Evolutionary conservation across 2,329 filamentous ascomycete species (phyloP).

Genomic region (Penicillium aurantiogriseum): DNA sequence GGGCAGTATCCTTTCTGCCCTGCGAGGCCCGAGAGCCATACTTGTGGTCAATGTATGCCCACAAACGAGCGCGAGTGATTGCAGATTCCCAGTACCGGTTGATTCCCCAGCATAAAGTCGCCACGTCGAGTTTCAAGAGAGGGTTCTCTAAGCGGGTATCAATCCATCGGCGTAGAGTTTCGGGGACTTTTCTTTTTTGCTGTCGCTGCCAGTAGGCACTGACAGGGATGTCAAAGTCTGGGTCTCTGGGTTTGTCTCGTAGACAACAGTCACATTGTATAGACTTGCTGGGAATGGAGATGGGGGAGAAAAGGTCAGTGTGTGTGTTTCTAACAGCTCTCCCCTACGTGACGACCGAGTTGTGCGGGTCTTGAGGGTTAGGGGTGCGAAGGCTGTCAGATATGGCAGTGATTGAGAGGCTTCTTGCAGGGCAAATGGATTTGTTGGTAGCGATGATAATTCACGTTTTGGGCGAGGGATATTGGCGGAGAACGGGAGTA

Average conservation of each 20-base stretch:
- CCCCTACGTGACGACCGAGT: slow-evolving; percentile 22
- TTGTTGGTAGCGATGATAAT: slow-evolving; percentile 54
- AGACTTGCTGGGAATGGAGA: slow-evolving; percentile 35
- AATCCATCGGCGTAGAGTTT: slow-evolving; percentile 36
- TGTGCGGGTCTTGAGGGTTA: slow-evolving; percentile 52
- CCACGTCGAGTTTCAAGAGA: slow-evolving; percentile 38
- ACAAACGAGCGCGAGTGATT: slow-evolving; percentile 39
- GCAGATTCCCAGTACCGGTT: slow-evolving; percentile 44
- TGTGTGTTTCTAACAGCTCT: slow-evolving; percentile 34
- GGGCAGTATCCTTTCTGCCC: slow-evolving; percentile 3
- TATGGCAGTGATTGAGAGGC: slow-evolving; percentile 62
- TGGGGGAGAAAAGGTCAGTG: slow-evolving; percentile 37
- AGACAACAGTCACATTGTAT: slow-evolving; percentile 36
- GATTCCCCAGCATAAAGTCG: slow-evolving; percentile 44
- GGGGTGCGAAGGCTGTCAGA: slow-evolving; percentile 67
- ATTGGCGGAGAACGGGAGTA: slow-evolving; percentile 42
- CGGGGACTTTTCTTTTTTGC: slow-evolving; percentile 28
- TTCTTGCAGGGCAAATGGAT: slow-evolving; percentile 60
- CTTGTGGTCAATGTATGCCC: slow-evolving; percentile 35
- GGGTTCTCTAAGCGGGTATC: slow-evolving; percentile 34
- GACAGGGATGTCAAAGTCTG: slow-evolving; percentile 36
- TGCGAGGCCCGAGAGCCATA: slow-evolving; percentile 18
- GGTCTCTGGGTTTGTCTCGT: slow-evolving; percentile 37
- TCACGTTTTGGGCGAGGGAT: slow-evolving; percentile 21
- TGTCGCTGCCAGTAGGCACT: slow-evolving; percentile 19